A percentile compares a stretch with the other conserved stretches of the same genome.
These are phyloP conservation scores for Magnaporthiopsis rhizophila DNA, from an alignment of 2,329 filamentous ascomycete genomes.

Conservation along the genomic window DNA sequence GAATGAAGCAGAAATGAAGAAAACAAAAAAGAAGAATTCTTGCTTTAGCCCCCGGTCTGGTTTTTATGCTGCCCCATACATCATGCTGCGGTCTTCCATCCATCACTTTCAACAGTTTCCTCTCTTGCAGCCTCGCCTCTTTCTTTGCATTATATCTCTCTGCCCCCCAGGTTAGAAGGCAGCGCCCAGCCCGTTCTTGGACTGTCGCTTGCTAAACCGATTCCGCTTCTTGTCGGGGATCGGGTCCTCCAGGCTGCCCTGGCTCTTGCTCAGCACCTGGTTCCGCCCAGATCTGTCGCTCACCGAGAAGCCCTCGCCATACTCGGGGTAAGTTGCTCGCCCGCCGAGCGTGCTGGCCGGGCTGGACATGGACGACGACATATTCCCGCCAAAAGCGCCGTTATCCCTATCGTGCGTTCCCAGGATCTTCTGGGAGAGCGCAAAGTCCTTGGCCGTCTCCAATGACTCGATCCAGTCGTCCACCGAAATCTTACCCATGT, in stretches of 20 bases:
- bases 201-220: conserved; percentile 85
- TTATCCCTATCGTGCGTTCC: conserved; percentile 57
- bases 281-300: conserved; percentile 47
- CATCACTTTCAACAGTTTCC: not conserved
- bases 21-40: not conserved
- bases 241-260: conserved; percentile 38
- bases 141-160: not conserved
- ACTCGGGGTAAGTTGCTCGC: conserved; percentile 42
- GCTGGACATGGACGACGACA: conserved; percentile 67
- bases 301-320: conserved; percentile 37
- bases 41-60: not conserved
- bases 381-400: conserved; percentile 50
- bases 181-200: conserved; percentile 85
- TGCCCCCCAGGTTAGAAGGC: conserved; percentile 55
- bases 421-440: conserved; percentile 61
- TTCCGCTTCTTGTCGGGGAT: conserved; percentile 44
- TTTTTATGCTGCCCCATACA: not conserved
- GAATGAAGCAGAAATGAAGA: not conserved
- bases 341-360: conserved; percentile 66
- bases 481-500: conserved; percentile 58
- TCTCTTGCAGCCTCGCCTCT: not conserved
- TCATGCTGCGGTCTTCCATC: not conserved
- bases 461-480: conserved; percentile 91
- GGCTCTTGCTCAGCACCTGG: conserved; percentile 48
- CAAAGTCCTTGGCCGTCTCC: conserved; percentile 79